Evolutionary conservation across 768 basidiomycete genomes (phyloP).

Genomic region (Leccinum variicolor): DNA sequence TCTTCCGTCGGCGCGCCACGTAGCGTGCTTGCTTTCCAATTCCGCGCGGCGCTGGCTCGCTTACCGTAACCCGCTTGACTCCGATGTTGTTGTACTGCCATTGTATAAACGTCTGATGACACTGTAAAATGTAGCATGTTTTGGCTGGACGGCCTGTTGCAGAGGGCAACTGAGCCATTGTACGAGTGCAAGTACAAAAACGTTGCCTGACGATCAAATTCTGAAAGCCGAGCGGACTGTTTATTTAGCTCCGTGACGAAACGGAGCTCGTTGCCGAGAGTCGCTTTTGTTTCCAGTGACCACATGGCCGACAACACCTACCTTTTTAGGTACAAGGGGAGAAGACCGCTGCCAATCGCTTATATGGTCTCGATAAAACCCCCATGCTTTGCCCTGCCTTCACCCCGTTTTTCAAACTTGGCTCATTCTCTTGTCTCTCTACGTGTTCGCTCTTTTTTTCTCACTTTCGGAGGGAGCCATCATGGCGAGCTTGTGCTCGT

Average conservation of each 20-base stretch:
- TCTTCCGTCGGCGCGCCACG: conserved; percentile 13
- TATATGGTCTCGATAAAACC: conserved; percentile 13
- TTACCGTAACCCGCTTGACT: background rate
- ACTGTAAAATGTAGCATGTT: background rate
- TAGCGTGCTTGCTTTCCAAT: background rate
- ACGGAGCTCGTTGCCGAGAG: conserved; percentile 5
- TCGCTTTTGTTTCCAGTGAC: conserved; percentile 25
- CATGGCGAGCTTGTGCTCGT: conserved; percentile 24
- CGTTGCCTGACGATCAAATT: background rate
- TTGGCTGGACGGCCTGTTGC: background rate
- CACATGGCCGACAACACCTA: conserved; percentile 27
- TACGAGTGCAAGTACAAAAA: background rate
- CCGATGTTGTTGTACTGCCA: background rate
- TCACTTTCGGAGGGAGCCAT: conserved; percentile 13
- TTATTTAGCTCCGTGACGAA: conserved; percentile 14
- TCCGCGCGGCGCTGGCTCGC: conserved; percentile 17
- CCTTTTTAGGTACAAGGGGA: conserved; percentile 31
- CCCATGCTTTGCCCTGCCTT: background rate
- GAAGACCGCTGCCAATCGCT: conserved; percentile 9
- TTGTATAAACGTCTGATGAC: background rate
- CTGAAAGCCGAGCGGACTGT: conserved; percentile 1
- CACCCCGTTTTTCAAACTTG: conserved; percentile 6
- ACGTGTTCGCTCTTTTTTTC: background rate
- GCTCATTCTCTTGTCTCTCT: background rate
- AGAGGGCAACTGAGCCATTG: conserved; percentile 12